Evolutionary conservation across 2,329 filamentous ascomycete genomes (phyloP), one percentile per base, ranked within the genome.

Genomic region (Fonsecaea erecta): DNA sequence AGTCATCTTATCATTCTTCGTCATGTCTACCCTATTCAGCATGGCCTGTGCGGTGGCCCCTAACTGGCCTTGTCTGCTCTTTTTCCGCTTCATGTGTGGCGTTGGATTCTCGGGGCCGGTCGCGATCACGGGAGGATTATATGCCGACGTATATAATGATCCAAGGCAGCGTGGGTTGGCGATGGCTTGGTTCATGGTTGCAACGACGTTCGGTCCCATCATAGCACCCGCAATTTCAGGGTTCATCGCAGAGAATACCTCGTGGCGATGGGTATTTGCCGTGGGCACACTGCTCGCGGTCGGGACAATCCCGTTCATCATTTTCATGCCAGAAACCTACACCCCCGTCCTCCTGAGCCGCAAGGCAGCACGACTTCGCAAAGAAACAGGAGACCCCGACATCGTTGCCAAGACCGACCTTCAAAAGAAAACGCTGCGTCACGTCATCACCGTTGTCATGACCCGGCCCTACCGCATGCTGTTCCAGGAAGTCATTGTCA

Each of bases 401-500:
- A 83, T 78, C 58, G 78, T 86, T 58, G 85, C 90, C 1, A 84
- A 86, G 0, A 82, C 86, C 56, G 88, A 92, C 73, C 76, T 91
- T 24, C 86, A 91, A 71, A 79, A 82, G 59, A 82, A 84, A 28
- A 70, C 73, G 57, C 18, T 76, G 16, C 72, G 69, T n/a, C 65
- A 71, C 37, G 66, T 72, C 48, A 14, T 88, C n/a, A 86, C 84
- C 1, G 85, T 90, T n/a, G 88, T 92, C 0, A 78, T 93, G 40
- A 88, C 87, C 1, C 80, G 91, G 0, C 91, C 91, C 0, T 76
- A 93, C 5, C 83, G 88, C 28, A 94, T 94, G 91, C 80, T 90
- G 34, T 52, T 85, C 57, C 88, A 84, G 51, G 91, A 95, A 73
- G 87, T 89, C 55, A 90, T 94, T 56, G 90, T 94, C 7, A 81